A percentile compares a stretch with the other conserved stretches of the same genome.
These are phyloP conservation scores for Gilbertella persicaria DNA, from an alignment of 371 early-diverging fungal species.

Conservation along the genomic window DNA sequence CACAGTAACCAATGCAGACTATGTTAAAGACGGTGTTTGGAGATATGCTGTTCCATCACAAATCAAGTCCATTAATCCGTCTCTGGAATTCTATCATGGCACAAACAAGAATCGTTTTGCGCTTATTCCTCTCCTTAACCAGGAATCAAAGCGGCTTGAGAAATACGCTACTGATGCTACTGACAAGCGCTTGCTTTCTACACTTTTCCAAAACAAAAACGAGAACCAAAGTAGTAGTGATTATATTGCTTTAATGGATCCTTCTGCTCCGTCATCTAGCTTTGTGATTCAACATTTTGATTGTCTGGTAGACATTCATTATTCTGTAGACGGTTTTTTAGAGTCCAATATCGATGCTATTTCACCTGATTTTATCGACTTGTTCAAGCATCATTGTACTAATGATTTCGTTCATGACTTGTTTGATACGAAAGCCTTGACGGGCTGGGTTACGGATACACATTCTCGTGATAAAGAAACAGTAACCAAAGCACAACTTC, in stretches of 20 bases:
- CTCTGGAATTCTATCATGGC: constrained; percentile 15
- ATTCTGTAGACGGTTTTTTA: constrained; percentile 74
- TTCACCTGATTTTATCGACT: constrained; percentile 77
- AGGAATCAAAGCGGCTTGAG: constrained; percentile 38
- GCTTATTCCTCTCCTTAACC: constrained; percentile 26
- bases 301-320: constrained; percentile 55
- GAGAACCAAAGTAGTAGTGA: constrained; percentile 13
- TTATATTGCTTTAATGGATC: constrained; percentile 19
- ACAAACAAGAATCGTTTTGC: constrained; percentile 17
- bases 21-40: constrained; percentile 17
- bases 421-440: constrained; percentile 48
- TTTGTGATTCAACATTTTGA: constrained; percentile 81
- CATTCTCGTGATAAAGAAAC: constrained; percentile 60
- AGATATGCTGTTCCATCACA: neutral
- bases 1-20: constrained; percentile 7
- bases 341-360: constrained; percentile 70
- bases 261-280: constrained; percentile 31
- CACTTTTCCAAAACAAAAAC: constrained; percentile 28
- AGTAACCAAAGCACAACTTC: constrained; percentile 61
- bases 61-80: neutral
- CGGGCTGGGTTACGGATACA: constrained; percentile 40
- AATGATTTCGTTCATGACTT: constrained; percentile 64
- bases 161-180: constrained; percentile 47
- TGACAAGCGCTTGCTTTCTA: constrained; percentile 35
- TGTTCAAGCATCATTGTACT: constrained; percentile 69